Conservation (phyloP, 148 eudicot species). For the Rhododendron williamsianum region DNA sequence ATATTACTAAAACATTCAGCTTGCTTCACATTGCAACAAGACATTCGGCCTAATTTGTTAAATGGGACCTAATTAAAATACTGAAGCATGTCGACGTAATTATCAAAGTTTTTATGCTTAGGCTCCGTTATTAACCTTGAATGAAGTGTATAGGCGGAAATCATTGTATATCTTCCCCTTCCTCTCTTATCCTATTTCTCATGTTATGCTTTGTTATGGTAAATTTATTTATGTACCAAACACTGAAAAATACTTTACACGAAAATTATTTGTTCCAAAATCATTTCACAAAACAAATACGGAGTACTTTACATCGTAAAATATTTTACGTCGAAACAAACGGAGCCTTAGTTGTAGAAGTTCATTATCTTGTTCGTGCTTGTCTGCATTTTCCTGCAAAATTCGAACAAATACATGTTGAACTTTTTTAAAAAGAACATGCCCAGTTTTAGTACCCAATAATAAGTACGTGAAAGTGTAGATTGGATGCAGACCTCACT, state of each 20-base stretch:
- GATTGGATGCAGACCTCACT: not conserved
- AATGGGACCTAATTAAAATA: not conserved
- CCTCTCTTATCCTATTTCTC: too few species aligned
- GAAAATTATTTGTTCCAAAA: too few species aligned
- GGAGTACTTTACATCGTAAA: too few species aligned
- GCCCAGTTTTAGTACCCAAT: not conserved
- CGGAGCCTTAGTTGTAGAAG: not conserved
- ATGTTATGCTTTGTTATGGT: too few species aligned
- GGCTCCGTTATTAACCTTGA: too few species aligned
- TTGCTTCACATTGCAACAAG: not conserved
- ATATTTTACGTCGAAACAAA: too few species aligned
- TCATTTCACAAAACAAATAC: too few species aligned
- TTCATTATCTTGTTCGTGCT: not conserved
- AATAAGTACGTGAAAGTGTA: not conserved
- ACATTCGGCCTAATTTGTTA: not conserved
- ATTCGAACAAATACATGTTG: not conserved
- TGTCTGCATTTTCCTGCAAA: not conserved
- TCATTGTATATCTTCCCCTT: too few species aligned
- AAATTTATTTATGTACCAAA: too few species aligned
- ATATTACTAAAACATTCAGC: not conserved
- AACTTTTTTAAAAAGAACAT: not conserved
- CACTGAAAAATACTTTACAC: too few species aligned
- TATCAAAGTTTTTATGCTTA: too few species aligned
- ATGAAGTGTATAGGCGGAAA: too few species aligned
- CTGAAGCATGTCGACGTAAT: not conserved